Conservation (phyloP, 2,329 filamentous ascomycete species). For the Leptographium procerum region DNA sequence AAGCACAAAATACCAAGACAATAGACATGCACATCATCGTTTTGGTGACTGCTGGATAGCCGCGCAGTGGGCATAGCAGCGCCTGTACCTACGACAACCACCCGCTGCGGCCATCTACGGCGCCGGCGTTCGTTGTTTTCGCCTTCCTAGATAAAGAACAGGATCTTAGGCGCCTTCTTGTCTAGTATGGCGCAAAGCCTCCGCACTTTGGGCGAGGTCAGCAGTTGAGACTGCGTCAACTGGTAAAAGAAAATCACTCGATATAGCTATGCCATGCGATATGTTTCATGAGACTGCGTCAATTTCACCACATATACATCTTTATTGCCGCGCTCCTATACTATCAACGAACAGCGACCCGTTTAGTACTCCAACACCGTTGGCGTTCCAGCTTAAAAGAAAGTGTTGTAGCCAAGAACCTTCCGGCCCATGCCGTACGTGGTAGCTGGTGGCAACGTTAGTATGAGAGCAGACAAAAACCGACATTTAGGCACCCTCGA, state of each 20-base stretch:
- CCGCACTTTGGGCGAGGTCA: too few relatives aligned
- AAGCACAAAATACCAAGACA: not conserved
- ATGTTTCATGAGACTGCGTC: not conserved
- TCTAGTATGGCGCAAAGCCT: too few relatives aligned
- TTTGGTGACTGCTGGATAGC: not conserved
- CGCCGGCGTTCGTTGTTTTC: too few relatives aligned
- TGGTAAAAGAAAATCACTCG: not conserved
- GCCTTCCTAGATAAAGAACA: too few relatives aligned
- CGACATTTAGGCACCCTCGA: not conserved
- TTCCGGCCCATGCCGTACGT: slow-evolving; percentile 67
- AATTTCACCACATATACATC: not conserved
- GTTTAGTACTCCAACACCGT: not conserved
- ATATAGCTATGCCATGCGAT: not conserved
- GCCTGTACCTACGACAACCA: too few relatives aligned
- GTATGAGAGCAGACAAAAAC: slow-evolving; percentile 1
- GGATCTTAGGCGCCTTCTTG: too few relatives aligned
- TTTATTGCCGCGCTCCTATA: not conserved
- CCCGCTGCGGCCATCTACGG: too few relatives aligned
- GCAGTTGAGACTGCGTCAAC: too few relatives aligned
- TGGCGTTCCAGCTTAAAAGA: slow-evolving; percentile 29
- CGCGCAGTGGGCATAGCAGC: too few relatives aligned
- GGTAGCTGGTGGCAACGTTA: slow-evolving; percentile 25
- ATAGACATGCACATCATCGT: not conserved
- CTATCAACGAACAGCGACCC: not conserved
- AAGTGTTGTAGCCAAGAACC: slow-evolving; percentile 68